Evolutionary conservation across 306 rosid genomes (phyloP).

Genomic region (Astragalus membranaceus): DNA sequence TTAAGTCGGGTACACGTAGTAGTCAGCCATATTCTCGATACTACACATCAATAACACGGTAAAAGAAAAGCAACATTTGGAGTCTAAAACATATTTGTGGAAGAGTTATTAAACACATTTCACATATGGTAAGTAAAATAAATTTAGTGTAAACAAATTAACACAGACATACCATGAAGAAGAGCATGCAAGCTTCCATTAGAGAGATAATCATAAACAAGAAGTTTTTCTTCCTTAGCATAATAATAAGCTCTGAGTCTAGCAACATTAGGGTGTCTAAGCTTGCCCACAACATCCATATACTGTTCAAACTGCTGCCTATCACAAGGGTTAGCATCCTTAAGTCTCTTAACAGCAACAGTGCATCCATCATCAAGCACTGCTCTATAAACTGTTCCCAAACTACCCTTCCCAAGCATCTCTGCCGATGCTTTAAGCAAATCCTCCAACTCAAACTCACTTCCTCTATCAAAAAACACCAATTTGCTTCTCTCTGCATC

Average conservation of each 20-base stretch:
- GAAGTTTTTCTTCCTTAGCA: slow-evolving; percentile 94
- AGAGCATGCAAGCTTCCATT: slow-evolving; percentile 90
- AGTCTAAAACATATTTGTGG: too few relatives aligned
- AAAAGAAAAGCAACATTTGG: too few relatives aligned
- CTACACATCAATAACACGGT: too few relatives aligned
- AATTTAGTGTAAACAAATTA: too few relatives aligned
- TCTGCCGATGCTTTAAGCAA: slow-evolving; percentile 92
- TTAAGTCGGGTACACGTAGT: too few relatives aligned
- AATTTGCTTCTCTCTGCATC: slow-evolving; percentile 68
- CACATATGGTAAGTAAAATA: too few relatives aligned
- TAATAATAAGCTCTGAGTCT: slow-evolving; percentile 83
- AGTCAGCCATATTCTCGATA: too few relatives aligned
- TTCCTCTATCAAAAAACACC: slow-evolving; percentile 75
- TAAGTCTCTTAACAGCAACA: slow-evolving; percentile 85
- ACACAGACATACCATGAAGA: slow-evolving; percentile 57
- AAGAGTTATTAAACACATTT: too few relatives aligned
- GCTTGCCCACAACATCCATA: slow-evolving; percentile 85
- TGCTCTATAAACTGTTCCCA: slow-evolving; percentile 91
- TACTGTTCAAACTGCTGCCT: slow-evolving; percentile 86
- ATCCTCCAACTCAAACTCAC: slow-evolving; percentile 87
- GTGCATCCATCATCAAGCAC: slow-evolving; percentile 74
- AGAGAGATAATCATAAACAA: slow-evolving; percentile 85
- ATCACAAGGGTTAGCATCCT: slow-evolving; percentile 84
- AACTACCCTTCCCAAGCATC: slow-evolving; percentile 94
- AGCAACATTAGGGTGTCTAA: slow-evolving; percentile 67